A percentile compares a stretch with the other conserved stretches of the same genome.
Evolutionary conservation across 805 yeast species (phyloP).

Genomic region (Spathaspora hagerdaliae): DNA sequence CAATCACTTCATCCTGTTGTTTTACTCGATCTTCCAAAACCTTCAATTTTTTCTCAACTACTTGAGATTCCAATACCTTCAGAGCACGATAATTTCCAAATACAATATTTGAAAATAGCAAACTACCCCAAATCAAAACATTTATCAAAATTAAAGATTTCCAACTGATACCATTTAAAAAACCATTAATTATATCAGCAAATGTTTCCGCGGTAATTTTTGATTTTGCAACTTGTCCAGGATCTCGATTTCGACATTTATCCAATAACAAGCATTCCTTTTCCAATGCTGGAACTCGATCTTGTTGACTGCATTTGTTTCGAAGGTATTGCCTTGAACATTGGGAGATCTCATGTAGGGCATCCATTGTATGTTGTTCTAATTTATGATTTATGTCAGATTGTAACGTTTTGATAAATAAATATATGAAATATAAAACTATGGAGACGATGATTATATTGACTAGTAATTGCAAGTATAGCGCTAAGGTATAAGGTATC

Average conservation of each 20-base stretch:
- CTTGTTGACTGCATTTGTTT: slow-evolving; percentile 66
- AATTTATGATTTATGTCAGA: slow-evolving; percentile 70
- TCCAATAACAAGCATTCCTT: slow-evolving; percentile 69
- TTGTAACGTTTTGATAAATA: slow-evolving; percentile 53
- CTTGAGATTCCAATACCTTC: slow-evolving; percentile 5
- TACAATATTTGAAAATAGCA: slow-evolving; percentile 48
- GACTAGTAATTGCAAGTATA: slow-evolving; percentile 61
- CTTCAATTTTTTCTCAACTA: slow-evolving; percentile 4
- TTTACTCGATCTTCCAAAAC: slow-evolving; percentile 12
- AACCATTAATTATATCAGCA: slow-evolving; percentile 78
- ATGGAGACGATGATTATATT: slow-evolving; percentile 50
- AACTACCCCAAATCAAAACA: slow-evolving; percentile 46
- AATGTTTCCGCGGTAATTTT: slow-evolving; percentile 75
- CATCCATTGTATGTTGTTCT: slow-evolving; percentile 56
- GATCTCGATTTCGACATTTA: slow-evolving; percentile 78
- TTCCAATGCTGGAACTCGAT: slow-evolving; percentile 73
- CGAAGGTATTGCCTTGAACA: slow-evolving; percentile 68
- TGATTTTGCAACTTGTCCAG: slow-evolving; percentile 63
- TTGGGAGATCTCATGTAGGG: slow-evolving; percentile 56
- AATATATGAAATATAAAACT: slow-evolving; percentile 47
- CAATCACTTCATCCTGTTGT: slow-evolving; percentile 9
- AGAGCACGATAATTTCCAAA: slow-evolving; percentile 35
- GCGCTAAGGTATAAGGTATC: slow-evolving; percentile 52
- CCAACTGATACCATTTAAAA: slow-evolving; percentile 66
- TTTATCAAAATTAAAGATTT: slow-evolving; percentile 54